Evolutionary conservation across 495 filamentous ascomycete genomes (phyloP).

Genomic region (Jackrogersella minutella): DNA sequence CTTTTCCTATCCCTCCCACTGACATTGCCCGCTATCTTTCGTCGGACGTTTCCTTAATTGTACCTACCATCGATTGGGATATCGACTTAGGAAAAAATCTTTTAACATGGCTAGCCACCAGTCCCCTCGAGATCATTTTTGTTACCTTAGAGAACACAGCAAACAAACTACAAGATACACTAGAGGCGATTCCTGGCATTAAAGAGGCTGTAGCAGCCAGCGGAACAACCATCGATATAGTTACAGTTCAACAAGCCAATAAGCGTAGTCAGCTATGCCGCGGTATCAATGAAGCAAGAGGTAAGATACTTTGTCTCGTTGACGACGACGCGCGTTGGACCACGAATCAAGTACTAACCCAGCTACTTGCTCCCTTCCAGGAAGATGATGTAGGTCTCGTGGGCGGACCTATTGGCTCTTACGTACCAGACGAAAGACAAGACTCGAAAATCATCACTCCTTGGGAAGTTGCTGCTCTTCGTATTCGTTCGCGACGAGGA

Average conservation of each 20-base stretch:
- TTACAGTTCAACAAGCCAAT: constrained; percentile 19
- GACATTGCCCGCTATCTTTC: background rate
- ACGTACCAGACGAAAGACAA: constrained; percentile 23
- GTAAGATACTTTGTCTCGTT: constrained; percentile 25
- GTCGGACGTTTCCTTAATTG: constrained; percentile 18
- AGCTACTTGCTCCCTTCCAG: constrained; percentile 38
- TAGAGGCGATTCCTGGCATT: constrained; percentile 1
- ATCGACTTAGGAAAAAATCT: constrained; percentile 6
- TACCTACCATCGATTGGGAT: constrained; percentile 33
- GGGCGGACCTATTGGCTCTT: constrained; percentile 32
- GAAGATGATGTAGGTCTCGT: constrained; percentile 20
- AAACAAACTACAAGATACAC: background rate
- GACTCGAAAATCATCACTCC: constrained; percentile 17
- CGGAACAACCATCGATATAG: background rate
- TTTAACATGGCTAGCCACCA: constrained; percentile 10
- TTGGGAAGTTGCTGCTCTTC: constrained; percentile 36
- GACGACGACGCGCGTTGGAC: constrained; percentile 36
- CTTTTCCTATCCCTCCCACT: constrained; percentile 8
- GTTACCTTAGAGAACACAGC: constrained; percentile 5
- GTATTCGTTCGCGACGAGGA: constrained; percentile 19
- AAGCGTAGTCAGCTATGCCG: constrained; percentile 30
- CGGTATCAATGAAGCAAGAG: constrained; percentile 24
- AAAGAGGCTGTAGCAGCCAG: background rate
- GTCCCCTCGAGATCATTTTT: constrained; percentile 27
- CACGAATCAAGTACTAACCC: background rate